Evolutionary conservation across 371 early-diverging fungal species (phyloP).

Genomic region (Mucor circinelloides): DNA sequence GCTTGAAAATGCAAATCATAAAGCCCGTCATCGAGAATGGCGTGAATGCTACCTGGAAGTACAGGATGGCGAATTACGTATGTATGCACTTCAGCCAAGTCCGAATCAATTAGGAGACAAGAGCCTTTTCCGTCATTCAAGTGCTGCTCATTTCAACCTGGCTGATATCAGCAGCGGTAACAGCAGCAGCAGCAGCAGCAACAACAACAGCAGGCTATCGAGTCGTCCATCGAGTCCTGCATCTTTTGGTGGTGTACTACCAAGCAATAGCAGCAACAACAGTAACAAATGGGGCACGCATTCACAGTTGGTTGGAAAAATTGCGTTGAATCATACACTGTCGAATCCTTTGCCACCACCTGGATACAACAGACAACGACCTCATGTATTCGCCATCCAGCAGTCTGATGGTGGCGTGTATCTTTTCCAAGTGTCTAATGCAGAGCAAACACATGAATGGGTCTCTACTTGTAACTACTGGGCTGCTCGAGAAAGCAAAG

Average conservation of each 20-base stretch:
- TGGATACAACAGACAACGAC: constrained; percentile 79
- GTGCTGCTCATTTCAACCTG: constrained; percentile 10
- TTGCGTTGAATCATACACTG: constrained; percentile 80
- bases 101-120: constrained; percentile 11
- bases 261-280: neutral
- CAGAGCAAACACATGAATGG: constrained; percentile 80
- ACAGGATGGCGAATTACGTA: constrained; percentile 70
- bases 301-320: constrained; percentile 55
- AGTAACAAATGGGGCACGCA: constrained; percentile 25
- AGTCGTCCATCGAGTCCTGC: neutral
- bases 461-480: constrained; percentile 88
- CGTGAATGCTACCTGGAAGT: constrained; percentile 78
- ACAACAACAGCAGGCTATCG: neutral
- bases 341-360: constrained; percentile 82
- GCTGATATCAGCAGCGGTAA: neutral
- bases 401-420: constrained; percentile 82
- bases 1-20: constrained; percentile 70
- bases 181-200: neutral
- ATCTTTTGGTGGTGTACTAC: constrained; percentile 1
- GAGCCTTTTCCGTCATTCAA: constrained; percentile 22
- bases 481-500: constrained; percentile 90
- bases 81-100: constrained; percentile 72
- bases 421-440: constrained; percentile 79
- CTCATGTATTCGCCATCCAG: constrained; percentile 85
- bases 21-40: constrained; percentile 86